phyloP scores from a whole-genome alignment of 75 land plant genomes.

The Pinus tabuliformis region DNA sequence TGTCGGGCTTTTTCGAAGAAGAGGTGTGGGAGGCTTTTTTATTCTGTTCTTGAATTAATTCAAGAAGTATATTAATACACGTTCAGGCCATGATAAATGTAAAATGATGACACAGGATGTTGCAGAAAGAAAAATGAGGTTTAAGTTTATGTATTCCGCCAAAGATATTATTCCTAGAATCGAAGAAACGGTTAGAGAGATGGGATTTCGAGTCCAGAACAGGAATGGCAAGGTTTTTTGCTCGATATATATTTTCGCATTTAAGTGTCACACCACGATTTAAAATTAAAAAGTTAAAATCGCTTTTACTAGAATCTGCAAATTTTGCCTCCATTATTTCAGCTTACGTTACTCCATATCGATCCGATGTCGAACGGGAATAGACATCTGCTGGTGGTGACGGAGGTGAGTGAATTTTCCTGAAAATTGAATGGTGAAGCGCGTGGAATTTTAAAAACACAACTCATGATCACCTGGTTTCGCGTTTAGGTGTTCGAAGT shows the following conservation, averaged over 20 bases:
- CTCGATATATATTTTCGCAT: background rate
- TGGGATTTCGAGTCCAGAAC: constrained; percentile 56
- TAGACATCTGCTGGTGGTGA: constrained; percentile 19
- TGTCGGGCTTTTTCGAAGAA: constrained; percentile 76
- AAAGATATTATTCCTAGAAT: constrained; percentile 64
- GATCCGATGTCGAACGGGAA: constrained; percentile 18
- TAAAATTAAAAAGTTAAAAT: background rate
- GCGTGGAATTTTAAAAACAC: background rate
- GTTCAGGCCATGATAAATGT: no score
- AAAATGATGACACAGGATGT: constrained; percentile 29
- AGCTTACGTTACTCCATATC: constrained; percentile 44
- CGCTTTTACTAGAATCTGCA: background rate
- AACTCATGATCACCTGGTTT: background rate
- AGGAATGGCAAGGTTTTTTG: constrained; percentile 57
- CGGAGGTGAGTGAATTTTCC: background rate
- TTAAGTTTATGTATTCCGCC: constrained; percentile 54
- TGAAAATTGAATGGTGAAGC: no score
- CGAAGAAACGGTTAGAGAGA: constrained; percentile 40
- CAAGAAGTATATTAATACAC: no score
- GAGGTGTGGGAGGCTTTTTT: constrained; percentile 24
- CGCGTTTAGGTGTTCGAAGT: constrained; percentile 37
- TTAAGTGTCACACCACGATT: no score
- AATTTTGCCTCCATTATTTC: background rate
- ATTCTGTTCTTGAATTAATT: no score
- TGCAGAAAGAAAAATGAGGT: constrained; percentile 67